phyloP scores from a whole-genome alignment of 179 eudicot genomes.

The Pouteria campechiana region DNA sequence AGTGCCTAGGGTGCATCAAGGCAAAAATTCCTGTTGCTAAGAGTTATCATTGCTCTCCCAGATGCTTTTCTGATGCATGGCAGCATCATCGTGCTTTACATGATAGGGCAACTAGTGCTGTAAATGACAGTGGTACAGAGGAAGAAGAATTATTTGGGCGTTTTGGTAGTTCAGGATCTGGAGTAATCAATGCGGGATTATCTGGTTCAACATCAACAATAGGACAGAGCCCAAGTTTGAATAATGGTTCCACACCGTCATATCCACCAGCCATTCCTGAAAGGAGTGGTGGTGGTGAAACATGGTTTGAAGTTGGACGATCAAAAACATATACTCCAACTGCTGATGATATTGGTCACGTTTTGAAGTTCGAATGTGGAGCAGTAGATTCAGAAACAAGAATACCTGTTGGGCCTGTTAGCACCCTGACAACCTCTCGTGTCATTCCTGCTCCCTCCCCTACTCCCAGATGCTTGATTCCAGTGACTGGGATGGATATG shows the following conservation, averaged over 20 bases:
- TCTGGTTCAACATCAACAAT: conserved; percentile 53
- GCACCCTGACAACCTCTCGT: conserved; percentile 63
- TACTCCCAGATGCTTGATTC: conserved; percentile 69
- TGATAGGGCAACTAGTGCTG: conserved; percentile 91
- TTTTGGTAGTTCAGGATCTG: conserved; percentile 60
- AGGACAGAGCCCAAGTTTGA: conserved; percentile 42
- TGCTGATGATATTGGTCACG: conserved; percentile 90
- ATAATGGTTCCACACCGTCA: conserved; percentile 55
- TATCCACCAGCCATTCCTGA: conserved; percentile 65
- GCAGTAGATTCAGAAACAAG: conserved; percentile 72
- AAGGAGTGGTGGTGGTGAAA: conserved; percentile 86
- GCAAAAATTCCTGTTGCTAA: conserved; percentile 75
- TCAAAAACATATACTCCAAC: conserved; percentile 79
- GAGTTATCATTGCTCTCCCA: conserved; percentile 93
- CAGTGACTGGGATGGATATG: conserved; percentile 57
- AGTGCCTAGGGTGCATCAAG: conserved; percentile 90
- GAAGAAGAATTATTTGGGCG: conserved; percentile 88
- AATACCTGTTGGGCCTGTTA: conserved; percentile 52
- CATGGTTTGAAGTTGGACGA: conserved; percentile 91
- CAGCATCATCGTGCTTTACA: conserved; percentile 95
- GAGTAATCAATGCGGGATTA: conserved; percentile 30
- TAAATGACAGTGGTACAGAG: conserved; percentile 77
- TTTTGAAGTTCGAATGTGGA: conserved; percentile 80
- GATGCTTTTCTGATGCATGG: conserved; percentile 98
- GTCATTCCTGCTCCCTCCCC: conserved; percentile 99